These are phyloP conservation scores for Penicillium sp. DNA, from an alignment of 2,329 filamentous ascomycete species.

Conservation along the genomic window DNA sequence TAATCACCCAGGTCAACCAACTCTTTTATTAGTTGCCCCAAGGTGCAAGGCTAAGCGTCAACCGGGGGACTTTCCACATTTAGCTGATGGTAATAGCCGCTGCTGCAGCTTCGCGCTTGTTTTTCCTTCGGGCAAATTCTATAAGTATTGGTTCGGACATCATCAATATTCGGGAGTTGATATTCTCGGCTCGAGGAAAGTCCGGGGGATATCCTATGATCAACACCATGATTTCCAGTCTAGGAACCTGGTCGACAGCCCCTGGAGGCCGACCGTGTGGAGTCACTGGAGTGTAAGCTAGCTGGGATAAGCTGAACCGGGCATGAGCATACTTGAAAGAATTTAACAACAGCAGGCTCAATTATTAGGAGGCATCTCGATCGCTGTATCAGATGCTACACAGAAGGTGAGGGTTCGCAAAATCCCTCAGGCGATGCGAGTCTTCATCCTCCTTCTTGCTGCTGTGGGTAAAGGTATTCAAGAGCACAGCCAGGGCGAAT, in stretches of 20 bases:
- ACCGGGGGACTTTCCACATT: background rate
- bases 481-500: background rate
- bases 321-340: background rate
- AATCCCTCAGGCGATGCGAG: background rate
- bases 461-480: background rate
- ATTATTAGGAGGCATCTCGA: background rate
- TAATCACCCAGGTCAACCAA: background rate
- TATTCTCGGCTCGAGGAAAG: background rate
- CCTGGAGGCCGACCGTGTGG: too few species aligned
- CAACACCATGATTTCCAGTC: background rate
- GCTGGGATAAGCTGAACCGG: background rate
- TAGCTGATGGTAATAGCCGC: background rate
- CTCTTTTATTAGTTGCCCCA: background rate
- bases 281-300: background rate
- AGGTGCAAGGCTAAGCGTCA: too few species aligned
- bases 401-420: background rate
- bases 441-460: background rate
- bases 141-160: background rate
- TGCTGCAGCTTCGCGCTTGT: background rate
- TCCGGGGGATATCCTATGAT: background rate
- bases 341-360: background rate
- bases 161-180: background rate
- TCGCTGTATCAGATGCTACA: background rate
- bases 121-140: background rate
- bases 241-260: background rate